Evolutionary conservation across 495 filamentous ascomycete species (phyloP).

Genomic region (Neurospora sublineolata): DNA sequence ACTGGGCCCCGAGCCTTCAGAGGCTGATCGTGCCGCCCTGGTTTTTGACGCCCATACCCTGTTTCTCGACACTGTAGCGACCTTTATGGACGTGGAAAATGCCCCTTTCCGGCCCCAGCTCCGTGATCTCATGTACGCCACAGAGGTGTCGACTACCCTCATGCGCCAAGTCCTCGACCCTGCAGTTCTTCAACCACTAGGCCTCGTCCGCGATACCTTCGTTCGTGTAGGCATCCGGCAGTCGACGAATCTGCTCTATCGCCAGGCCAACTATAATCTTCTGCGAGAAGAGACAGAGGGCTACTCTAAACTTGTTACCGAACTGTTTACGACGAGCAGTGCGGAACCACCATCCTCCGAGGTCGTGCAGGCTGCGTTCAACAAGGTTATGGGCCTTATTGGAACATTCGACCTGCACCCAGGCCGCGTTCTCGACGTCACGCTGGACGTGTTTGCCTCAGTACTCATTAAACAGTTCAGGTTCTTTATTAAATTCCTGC

Average conservation of each 20-base stretch:
- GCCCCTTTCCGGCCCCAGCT: constrained; percentile 28
- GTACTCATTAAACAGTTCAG: constrained; percentile 47
- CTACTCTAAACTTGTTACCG: constrained; percentile 57
- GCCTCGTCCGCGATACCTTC: constrained; percentile 76
- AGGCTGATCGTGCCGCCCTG: constrained; percentile 28
- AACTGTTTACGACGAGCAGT: constrained; percentile 50
- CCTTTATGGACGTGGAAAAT: constrained; percentile 60
- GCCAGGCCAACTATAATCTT: constrained; percentile 92
- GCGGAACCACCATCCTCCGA: constrained; percentile 33
- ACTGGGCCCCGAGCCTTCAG: constrained; percentile 42
- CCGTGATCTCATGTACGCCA: constrained; percentile 51
- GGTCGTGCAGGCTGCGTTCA: constrained; percentile 39
- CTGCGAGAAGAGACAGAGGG: constrained; percentile 93
- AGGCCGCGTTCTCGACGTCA: constrained; percentile 87
- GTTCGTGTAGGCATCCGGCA: constrained; percentile 72
- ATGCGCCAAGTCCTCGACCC: constrained; percentile 81
- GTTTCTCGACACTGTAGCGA: constrained; percentile 73
- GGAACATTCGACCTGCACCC: constrained; percentile 49
- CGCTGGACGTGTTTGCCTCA: constrained; percentile 34
- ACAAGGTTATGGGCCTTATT: constrained; percentile 59
- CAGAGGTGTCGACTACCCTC: constrained; percentile 54
- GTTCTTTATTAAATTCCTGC: constrained; percentile 86
- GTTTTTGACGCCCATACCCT: constrained; percentile 51
- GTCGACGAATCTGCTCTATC: constrained; percentile 83
- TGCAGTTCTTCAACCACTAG: constrained; percentile 56